phyloP scores from a whole-genome alignment of 148 eudicot genomes.

The Cornus kousa region DNA sequence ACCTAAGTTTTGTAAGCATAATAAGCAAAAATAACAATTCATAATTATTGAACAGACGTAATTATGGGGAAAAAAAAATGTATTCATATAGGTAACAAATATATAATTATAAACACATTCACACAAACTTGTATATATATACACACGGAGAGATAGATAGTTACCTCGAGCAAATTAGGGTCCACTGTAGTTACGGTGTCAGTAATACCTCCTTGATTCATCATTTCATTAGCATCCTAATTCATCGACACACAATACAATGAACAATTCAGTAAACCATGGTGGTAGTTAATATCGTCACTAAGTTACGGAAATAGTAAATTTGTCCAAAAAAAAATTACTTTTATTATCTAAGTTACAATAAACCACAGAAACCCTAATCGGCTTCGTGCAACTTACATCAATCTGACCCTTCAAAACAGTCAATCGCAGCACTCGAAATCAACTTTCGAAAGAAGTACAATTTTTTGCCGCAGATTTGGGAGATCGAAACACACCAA shows the following conservation, averaged over 20 bases:
- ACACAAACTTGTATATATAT: background rate
- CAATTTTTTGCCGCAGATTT: slow-evolving; percentile 3
- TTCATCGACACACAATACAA: slow-evolving; percentile 12
- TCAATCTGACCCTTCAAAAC: slow-evolving; percentile 15
- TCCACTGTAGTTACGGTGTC: slow-evolving; percentile 40
- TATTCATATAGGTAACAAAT: no score
- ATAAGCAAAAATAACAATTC: no score
- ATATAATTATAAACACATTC: no score
- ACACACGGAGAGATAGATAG: background rate
- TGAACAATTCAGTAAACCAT: background rate
- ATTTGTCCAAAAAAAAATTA: no score
- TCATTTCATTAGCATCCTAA: slow-evolving; percentile 42
- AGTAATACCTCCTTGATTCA: slow-evolving; percentile 40
- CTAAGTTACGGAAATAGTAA: background rate
- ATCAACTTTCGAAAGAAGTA: slow-evolving; percentile 1
- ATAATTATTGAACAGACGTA: no score
- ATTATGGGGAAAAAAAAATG: no score
- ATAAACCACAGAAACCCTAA: slow-evolving; percentile 8
- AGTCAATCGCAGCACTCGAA: slow-evolving; percentile 1
- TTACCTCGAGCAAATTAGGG: slow-evolving; percentile 46
- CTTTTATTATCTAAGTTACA: background rate
- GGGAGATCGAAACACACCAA: slow-evolving; percentile 1
- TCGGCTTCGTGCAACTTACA: background rate
- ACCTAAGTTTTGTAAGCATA: background rate
- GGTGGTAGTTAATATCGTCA: background rate